A percentile compares a stretch with the other conserved stretches of the same genome.
phyloP scores from a whole-genome alignment of 257 asterid genomes.

The Catharanthus roseus region DNA sequence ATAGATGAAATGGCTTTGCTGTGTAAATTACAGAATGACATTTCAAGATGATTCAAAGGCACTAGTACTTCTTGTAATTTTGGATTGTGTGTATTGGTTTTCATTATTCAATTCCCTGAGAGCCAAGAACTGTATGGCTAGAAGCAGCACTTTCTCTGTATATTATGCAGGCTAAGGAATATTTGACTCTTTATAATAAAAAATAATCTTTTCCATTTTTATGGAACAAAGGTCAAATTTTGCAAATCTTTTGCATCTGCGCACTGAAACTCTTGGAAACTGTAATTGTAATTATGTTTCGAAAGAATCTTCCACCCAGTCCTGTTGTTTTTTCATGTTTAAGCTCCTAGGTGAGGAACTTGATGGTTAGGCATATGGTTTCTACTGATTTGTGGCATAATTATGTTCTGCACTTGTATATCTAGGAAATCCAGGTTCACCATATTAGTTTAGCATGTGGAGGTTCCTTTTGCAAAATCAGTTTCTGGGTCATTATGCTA shows the following conservation, averaged over 20 bases:
- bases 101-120: background rate
- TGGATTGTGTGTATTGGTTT: background rate
- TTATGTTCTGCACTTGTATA: conserved; percentile 1
- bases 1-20: background rate
- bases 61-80: background rate
- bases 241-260: background rate
- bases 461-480: background rate
- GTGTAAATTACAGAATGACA: background rate
- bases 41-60: background rate
- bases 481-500: background rate
- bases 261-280: background rate
- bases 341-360: background rate
- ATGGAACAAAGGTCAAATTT: background rate
- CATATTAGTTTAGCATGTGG: background rate
- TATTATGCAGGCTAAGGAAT: background rate
- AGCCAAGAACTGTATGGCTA: background rate
- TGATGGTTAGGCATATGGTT: background rate
- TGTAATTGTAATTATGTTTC: background rate
- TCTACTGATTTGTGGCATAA: background rate
- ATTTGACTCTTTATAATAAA: background rate
- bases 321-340: background rate
- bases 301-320: background rate
- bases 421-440: background rate
- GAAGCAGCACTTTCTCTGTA: background rate
- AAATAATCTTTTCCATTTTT: background rate